Base-by-base conservation (phyloP, 2,329 filamentous ascomycete species). In the Pseudocercospora pini-densiflorae region DNA sequence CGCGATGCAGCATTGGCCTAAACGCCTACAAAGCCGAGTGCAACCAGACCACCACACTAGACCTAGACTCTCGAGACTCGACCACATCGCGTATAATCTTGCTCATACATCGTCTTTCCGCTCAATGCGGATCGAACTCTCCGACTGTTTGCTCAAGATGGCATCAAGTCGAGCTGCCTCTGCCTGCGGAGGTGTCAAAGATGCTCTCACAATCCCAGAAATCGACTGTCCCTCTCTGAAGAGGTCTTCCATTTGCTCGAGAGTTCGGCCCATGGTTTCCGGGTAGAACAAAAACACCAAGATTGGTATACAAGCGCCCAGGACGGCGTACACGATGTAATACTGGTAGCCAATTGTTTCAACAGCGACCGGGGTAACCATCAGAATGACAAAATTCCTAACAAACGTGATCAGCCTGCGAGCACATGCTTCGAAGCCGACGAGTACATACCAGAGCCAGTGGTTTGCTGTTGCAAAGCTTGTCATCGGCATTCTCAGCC, bases 391-490 rank as follows among this genome's bases (percentile, higher is more conserved):
- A 62, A 84, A 83, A 73, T 82, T 74, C 80, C 81, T 84, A n/a
- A 84, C 76, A 77, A 8, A 3, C 8, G 29, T 31, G 29, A 31
- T 31, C 29, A 31, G 29, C 29, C 29, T 31, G 29, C 29, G 2
- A 31, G 7, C 29, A 31, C 29, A 31, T 31, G 29, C 29, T 31
- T 49, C 45, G 45, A 10, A 9, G 45, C 0, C 82, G 85, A 0
- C 68, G 74, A 23, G 10, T 19, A 23, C 45, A 16, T 60, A 78
- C 80, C 80, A 84, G 23, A 85, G 77, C 84, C 83, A 85, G 68
- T 84, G 81, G 70, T 83, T 84, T 0, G 82, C 85, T 0, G 85
- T 87, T 0, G 83, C 85, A 36, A 88, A 83, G 43, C 83, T 82
- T 2, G 84, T 83, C 81, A 88, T 86, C 27, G 83, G 81, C 64